A percentile compares a stretch with the other conserved stretches of the same genome.
These are phyloP conservation scores for Corylus heterophylla DNA, from an alignment of 306 rosid species.

Conservation along the genomic window DNA sequence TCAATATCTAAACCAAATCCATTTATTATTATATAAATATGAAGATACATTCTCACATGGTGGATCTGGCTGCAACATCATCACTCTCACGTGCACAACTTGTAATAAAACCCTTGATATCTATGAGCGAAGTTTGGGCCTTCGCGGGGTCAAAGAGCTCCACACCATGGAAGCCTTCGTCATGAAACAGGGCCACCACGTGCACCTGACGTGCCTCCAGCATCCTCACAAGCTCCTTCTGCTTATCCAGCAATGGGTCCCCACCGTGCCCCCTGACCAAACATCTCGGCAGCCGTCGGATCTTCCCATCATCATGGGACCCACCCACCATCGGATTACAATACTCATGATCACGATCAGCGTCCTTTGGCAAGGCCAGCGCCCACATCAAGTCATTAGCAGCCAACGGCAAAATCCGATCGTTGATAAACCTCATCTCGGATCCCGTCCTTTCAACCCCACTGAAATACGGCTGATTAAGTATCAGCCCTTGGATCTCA, in stretches of 20 bases:
- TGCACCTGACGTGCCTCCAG: conserved; percentile 56
- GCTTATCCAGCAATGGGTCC: conserved; percentile 69
- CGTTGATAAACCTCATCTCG: conserved; percentile 40
- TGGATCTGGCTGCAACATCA: conserved; percentile 10
- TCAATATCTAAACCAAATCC: no score
- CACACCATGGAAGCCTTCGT: conserved; percentile 60
- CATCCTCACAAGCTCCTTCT: conserved; percentile 45
- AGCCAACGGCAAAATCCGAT: conserved; percentile 46
- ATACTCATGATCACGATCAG: conserved; percentile 64
- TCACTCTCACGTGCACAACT: background rate
- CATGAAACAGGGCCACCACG: conserved; percentile 37
- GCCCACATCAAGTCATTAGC: conserved; percentile 68
- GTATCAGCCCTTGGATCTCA: conserved; percentile 47
- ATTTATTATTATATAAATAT: no score
- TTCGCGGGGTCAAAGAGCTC: conserved; percentile 52
- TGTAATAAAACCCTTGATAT: conserved; percentile 36
- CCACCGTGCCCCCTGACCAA: conserved; percentile 53
- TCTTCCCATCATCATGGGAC: conserved; percentile 29
- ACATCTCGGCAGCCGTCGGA: conserved; percentile 54
- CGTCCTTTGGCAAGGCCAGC: conserved; percentile 52
- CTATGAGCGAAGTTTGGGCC: conserved; percentile 27
- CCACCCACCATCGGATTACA: conserved; percentile 45
- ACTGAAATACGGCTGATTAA: conserved; percentile 52
- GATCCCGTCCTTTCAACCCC: conserved; percentile 57
- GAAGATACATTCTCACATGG: no score